These are phyloP conservation scores for Amanita molliuscula DNA, from an alignment of 768 basidiomycete species.

Conservation along the genomic window DNA sequence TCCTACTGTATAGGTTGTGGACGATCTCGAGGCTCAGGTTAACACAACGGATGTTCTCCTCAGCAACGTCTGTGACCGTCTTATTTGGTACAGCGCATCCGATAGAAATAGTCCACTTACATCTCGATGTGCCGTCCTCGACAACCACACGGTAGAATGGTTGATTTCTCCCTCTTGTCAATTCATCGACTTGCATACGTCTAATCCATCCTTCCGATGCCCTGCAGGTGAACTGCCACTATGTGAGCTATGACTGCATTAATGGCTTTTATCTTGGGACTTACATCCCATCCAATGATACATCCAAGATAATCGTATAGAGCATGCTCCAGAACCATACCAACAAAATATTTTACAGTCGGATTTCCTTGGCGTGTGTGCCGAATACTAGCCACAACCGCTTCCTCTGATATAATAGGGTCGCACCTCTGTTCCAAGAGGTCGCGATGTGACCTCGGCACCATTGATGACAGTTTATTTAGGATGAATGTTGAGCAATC, in stretches of 20 bases:
- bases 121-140: constrained; percentile 23
- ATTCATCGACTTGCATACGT: constrained; percentile 29
- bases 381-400: constrained; percentile 15
- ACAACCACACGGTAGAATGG: constrained; percentile 37
- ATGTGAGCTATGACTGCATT: not conserved
- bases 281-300: constrained; percentile 41
- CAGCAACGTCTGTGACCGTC: constrained; percentile 20
- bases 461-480: constrained; percentile 23
- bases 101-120: constrained; percentile 16
- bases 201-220: constrained; percentile 32
- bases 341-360: constrained; percentile 33
- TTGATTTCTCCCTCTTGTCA: constrained; percentile 31
- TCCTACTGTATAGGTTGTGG: not conserved
- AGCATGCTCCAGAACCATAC: constrained; percentile 34
- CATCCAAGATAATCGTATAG: constrained; percentile 30
- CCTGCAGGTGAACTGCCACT: constrained; percentile 22
- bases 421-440: constrained; percentile 21
- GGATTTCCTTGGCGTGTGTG: constrained; percentile 12
- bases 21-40: not conserved
- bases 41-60: constrained; percentile 20
- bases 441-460: constrained; percentile 14
- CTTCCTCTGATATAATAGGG: constrained; percentile 20
- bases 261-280: constrained; percentile 8
- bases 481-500: constrained; percentile 32
- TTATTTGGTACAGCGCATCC: not conserved